Evolutionary conservation across 2,329 filamentous ascomycete species (phyloP).

Genomic region (Seiridium cupressi): DNA sequence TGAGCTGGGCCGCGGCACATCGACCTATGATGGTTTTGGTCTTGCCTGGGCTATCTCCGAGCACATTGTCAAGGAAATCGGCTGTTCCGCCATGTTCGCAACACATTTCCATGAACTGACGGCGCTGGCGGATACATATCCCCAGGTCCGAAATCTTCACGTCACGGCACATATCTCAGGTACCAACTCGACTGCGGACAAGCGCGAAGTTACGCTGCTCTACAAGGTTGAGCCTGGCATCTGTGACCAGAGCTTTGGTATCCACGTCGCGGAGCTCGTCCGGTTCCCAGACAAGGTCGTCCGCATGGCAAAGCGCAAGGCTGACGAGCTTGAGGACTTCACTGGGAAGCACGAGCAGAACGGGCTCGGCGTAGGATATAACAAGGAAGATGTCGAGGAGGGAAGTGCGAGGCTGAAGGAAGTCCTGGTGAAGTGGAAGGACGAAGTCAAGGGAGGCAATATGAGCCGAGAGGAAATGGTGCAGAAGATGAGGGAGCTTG

Average conservation of each 20-base stretch:
- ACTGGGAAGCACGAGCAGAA: slow-evolving; percentile 70
- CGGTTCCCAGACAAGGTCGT: slow-evolving; percentile 96
- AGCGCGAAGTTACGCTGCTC: slow-evolving; percentile 86
- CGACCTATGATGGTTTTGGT: slow-evolving; percentile 97
- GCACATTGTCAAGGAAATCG: slow-evolving; percentile 93
- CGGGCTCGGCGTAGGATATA: slow-evolving; percentile 56
- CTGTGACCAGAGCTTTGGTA: slow-evolving; percentile 96
- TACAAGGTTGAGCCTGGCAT: slow-evolving; percentile 97
- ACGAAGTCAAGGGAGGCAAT: slow-evolving; percentile 59
- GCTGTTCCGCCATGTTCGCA: slow-evolving; percentile 91
- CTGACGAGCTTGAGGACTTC: slow-evolving; percentile 97
- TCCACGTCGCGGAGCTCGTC: slow-evolving; percentile 95
- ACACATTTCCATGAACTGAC: slow-evolving; percentile 99
- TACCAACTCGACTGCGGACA: slow-evolving; percentile 37
- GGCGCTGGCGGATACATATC: slow-evolving; percentile 80
- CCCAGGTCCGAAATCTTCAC: slow-evolving; percentile 88
- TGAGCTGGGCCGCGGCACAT: slow-evolving; percentile 92
- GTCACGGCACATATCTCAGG: slow-evolving; percentile 89
- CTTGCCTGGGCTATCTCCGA: slow-evolving; percentile 99
- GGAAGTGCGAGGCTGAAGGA: slow-evolving; percentile 84
- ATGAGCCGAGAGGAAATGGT: slow-evolving; percentile 77
- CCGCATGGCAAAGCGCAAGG: slow-evolving; percentile 98
- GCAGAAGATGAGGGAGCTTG: slow-evolving; percentile 73
- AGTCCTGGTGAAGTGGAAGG: slow-evolving; percentile 82
- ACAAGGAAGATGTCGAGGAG: slow-evolving; percentile 83